These are phyloP conservation scores for Botrytis aclada DNA, from an alignment of 2,329 filamentous ascomycete genomes.

Conservation along the genomic window DNA sequence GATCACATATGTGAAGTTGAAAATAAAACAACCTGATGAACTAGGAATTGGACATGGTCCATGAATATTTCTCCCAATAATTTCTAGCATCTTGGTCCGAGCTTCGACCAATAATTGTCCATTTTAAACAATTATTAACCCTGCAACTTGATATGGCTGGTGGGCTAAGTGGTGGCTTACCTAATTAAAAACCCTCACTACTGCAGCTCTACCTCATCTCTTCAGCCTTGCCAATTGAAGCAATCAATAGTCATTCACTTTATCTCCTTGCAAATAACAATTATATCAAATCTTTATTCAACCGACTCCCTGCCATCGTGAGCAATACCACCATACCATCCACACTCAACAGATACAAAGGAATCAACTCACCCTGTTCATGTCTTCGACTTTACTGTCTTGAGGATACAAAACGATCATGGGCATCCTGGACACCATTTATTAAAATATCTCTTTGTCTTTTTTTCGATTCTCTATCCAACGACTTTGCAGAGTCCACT, in stretches of 20 bases:
- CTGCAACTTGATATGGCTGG: background rate
- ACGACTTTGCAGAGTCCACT: background rate
- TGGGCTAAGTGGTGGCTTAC: background rate
- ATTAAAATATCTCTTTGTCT: conserved; percentile 20
- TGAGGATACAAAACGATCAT: conserved; percentile 11
- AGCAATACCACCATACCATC: background rate
- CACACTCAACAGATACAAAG: background rate
- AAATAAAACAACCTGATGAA: background rate
- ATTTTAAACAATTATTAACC: background rate
- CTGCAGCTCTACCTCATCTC: background rate
- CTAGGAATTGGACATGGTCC: background rate
- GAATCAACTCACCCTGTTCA: background rate
- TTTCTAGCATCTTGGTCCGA: background rate
- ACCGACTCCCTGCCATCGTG: background rate
- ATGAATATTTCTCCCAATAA: conserved; percentile 7
- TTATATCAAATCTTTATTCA: background rate
- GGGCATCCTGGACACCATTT: conserved; percentile 16
- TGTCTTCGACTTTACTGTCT: conserved; percentile 8
- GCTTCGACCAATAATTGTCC: background rate
- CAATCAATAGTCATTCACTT: background rate
- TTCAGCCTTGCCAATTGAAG: conserved; percentile 6
- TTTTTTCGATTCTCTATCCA: background rate
- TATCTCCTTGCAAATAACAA: background rate
- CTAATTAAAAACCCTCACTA: background rate
- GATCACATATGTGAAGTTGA: background rate